These are phyloP conservation scores for Alternaria sp. DNA, from an alignment of 2,329 filamentous ascomycete species.

Conservation along the genomic window DNA sequence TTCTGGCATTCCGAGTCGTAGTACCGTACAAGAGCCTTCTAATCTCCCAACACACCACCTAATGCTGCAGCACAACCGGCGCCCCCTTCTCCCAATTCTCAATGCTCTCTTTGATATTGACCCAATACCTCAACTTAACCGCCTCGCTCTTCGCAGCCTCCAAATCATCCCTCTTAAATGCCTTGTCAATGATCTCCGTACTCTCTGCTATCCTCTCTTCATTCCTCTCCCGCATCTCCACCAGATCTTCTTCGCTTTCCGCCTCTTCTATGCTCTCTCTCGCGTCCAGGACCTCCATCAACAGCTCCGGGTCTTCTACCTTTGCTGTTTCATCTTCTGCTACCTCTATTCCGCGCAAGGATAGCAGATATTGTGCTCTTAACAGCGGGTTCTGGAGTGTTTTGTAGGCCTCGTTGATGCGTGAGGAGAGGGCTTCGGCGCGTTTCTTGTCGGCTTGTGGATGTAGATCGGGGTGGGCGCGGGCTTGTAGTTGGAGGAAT, in stretches of 20 bases:
- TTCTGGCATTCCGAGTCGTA: not conserved
- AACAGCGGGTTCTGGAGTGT: constrained; percentile 79
- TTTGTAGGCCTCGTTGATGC: constrained; percentile 90
- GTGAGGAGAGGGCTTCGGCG: constrained; percentile 79
- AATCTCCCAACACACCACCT: not conserved
- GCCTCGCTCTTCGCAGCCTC: constrained; percentile 73
- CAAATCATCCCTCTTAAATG: constrained; percentile 71
- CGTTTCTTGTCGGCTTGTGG: constrained; percentile 58
- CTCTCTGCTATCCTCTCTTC: constrained; percentile 68
- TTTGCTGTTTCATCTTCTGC: constrained; percentile 78
- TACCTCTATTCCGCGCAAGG: constrained; percentile 74
- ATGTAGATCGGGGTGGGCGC: constrained; percentile 74
- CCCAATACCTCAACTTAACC: constrained; percentile 85
- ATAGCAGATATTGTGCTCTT: constrained; percentile 87
- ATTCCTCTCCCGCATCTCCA: constrained; percentile 68
- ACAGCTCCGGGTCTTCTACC: constrained; percentile 71
- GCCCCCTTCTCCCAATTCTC: constrained; percentile 84
- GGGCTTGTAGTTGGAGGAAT: constrained; percentile 82
- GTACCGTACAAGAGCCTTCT: not conserved
- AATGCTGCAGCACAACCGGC: constrained; percentile 64
- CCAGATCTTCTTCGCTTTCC: constrained; percentile 67
- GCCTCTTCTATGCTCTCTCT: constrained; percentile 65
- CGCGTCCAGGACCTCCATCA: constrained; percentile 82
- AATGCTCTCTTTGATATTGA: constrained; percentile 81
- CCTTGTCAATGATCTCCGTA: constrained; percentile 66